These are phyloP conservation scores for Lentinus tigrinus DNA, from an alignment of 768 basidiomycete species.

Conservation along the genomic window DNA sequence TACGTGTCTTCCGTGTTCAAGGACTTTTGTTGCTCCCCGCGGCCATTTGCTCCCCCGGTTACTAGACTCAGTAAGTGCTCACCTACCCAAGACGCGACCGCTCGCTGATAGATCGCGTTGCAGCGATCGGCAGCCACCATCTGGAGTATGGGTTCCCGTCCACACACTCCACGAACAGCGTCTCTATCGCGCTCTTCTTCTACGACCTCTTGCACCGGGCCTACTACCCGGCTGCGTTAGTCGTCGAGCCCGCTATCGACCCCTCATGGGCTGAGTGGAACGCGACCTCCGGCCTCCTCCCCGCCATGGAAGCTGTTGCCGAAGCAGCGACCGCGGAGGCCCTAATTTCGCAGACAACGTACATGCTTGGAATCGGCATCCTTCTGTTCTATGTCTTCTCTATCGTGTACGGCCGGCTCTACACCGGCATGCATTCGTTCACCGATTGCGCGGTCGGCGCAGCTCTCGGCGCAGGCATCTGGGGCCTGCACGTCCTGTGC, in stretches of 20 bases:
- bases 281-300: conserved; percentile 17
- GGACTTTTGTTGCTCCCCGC: conserved; percentile 85
- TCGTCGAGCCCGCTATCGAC: background rate
- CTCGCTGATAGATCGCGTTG: no score
- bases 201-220: conserved; percentile 58
- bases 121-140: conserved; percentile 78
- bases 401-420: conserved; percentile 78
- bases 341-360: conserved; percentile 45
- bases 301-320: conserved; percentile 10
- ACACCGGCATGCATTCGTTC: conserved; percentile 88
- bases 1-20: conserved; percentile 87
- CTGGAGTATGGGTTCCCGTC: conserved; percentile 96
- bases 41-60: conserved; percentile 90
- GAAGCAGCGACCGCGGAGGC: background rate
- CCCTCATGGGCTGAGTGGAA: background rate
- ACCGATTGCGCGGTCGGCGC: conserved; percentile 68
- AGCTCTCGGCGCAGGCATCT: conserved; percentile 64
- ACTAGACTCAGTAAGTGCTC: conserved; percentile 71
- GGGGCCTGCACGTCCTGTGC: conserved; percentile 43
- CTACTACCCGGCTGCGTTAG: conserved; percentile 29
- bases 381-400: conserved; percentile 62
- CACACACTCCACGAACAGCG: conserved; percentile 89
- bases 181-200: conserved; percentile 86
- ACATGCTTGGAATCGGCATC: conserved; percentile 37
- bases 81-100: no score